Percentiles rank a stretch among this genome's conserved stretches.
These are phyloP conservation scores for Aspergillus cejpii DNA, from an alignment of 2,329 filamentous ascomycete genomes.

Conservation along the genomic window DNA sequence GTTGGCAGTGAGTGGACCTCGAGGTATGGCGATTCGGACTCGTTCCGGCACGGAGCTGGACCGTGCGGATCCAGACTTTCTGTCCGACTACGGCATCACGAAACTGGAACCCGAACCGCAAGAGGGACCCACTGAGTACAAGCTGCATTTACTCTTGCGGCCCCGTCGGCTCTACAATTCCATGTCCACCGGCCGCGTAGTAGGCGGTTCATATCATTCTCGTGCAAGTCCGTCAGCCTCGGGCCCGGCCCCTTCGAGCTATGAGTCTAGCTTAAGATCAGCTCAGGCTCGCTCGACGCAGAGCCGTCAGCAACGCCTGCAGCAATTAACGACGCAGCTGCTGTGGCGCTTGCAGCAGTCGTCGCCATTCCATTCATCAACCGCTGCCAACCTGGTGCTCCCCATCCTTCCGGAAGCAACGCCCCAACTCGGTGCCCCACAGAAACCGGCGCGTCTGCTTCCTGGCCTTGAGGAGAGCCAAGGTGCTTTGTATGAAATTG, in stretches of 20 bases:
- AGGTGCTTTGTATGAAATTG: slow-evolving; percentile 92
- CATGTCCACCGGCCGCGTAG: slow-evolving; percentile 58
- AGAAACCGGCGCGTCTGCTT: slow-evolving; percentile 50
- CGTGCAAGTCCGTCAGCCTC: slow-evolving; percentile 21
- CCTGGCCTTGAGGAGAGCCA: slow-evolving; percentile 86
- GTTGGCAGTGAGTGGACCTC: slow-evolving; percentile 21
- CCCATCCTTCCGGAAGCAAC: slow-evolving; percentile 64
- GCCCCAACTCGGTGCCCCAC: slow-evolving; percentile 51
- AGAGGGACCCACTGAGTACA: slow-evolving; percentile 92
- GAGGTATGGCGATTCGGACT: slow-evolving; percentile 21
- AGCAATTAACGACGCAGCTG: slow-evolving; percentile 89
- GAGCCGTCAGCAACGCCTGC: slow-evolving; percentile 72
- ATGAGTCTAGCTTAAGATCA: slow-evolving; percentile 32
- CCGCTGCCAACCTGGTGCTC: slow-evolving; percentile 65
- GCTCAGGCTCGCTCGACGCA: slow-evolving; percentile 52
- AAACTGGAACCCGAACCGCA: slow-evolving; percentile 86
- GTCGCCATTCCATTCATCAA: slow-evolving; percentile 79
- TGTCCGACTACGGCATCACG: slow-evolving; percentile 58
- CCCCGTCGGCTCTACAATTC: slow-evolving; percentile 66
- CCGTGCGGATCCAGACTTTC: slow-evolving; percentile 35
- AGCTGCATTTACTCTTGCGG: slow-evolving; percentile 79
- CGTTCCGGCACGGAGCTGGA: slow-evolving; percentile 35
- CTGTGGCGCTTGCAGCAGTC: slow-evolving; percentile 94
- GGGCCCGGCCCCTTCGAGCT: slow-evolving; percentile 21
- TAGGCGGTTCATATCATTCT: slow-evolving; percentile 49